Percentiles rank a stretch among this genome's conserved stretches.
These are phyloP conservation scores for Spathaspora boniae DNA, from an alignment of 805 yeast species.

Conservation along the genomic window DNA sequence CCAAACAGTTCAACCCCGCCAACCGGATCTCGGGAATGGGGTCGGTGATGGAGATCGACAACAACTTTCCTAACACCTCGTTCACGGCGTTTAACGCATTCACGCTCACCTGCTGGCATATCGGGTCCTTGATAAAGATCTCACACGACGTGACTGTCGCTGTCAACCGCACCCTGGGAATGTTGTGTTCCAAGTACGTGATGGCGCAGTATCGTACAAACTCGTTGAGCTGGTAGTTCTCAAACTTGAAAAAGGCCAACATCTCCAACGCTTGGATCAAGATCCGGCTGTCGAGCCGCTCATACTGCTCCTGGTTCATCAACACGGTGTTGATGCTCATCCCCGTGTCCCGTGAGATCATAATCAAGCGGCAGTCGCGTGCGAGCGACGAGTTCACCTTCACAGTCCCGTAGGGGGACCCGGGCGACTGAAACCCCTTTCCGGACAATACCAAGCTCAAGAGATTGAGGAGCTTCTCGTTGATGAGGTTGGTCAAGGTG, in stretches of 20 bases:
- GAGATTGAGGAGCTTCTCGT: conserved; percentile 65
- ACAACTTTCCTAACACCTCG: conserved; percentile 75
- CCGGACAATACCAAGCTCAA: conserved; percentile 80
- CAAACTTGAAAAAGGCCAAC: conserved; percentile 71
- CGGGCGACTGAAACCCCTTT: conserved; percentile 76
- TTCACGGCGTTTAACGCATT: conserved; percentile 79
- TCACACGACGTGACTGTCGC: conserved; percentile 84
- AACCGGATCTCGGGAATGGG: conserved; percentile 81
- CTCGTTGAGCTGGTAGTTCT: conserved; percentile 74
- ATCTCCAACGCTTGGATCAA: conserved; percentile 77
- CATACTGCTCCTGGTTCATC: conserved; percentile 28
- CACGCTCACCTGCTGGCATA: conserved; percentile 78
- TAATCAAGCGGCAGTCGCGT: conserved; percentile 69
- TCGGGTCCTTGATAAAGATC: conserved; percentile 73
- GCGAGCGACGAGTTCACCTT: conserved; percentile 66
- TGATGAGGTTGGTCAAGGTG: conserved; percentile 69
- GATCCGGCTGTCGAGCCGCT: conserved; percentile 40
- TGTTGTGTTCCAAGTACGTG: conserved; percentile 78
- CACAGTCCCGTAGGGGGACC: conserved; percentile 67
- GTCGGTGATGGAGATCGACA: conserved; percentile 84
- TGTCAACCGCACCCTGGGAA: conserved; percentile 72
- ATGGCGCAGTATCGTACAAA: conserved; percentile 83
- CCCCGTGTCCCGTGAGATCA: conserved; percentile 68
- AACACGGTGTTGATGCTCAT: conserved; percentile 32
- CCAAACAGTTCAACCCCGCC: conserved; percentile 68